Evolutionary conservation across 306 rosid genomes (phyloP).

Genomic region (Quillaja saponaria): DNA sequence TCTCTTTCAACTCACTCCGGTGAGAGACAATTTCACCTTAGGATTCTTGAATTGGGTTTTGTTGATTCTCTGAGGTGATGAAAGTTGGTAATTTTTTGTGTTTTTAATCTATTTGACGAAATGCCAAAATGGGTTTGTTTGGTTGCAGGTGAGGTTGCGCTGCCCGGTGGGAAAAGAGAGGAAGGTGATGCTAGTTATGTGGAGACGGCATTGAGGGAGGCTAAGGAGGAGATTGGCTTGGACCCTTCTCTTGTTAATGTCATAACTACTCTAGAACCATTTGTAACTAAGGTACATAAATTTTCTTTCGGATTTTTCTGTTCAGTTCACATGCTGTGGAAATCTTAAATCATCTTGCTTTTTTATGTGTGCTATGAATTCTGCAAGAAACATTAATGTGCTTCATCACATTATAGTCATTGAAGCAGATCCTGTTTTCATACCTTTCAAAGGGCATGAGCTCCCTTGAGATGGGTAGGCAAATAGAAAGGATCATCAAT

Average conservation of each 20-base stretch:
- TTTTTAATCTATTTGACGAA: neutral
- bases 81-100: neutral
- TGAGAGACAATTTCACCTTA: conserved; percentile 12
- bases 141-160: conserved; percentile 76
- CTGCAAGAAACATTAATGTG: no score
- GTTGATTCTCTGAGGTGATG: neutral
- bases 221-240: conserved; percentile 87
- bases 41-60: neutral
- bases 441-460: no score
- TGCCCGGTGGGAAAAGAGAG: conserved; percentile 87
- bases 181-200: conserved; percentile 67
- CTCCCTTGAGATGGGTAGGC: no score
- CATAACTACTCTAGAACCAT: conserved; percentile 58
- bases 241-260: conserved; percentile 67
- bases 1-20: conserved; percentile 79
- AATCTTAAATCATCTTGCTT: neutral
- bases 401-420: no score
- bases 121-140: conserved; percentile 11
- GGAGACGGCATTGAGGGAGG: conserved; percentile 79
- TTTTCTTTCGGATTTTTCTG: neutral
- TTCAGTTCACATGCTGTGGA: neutral
- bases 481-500: no score
- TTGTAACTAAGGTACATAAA: conserved; percentile 46
- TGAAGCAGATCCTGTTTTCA: no score
- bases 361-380: no score